Conservation (phyloP, 2,329 filamentous ascomycete species). For the Fusarium sp. region DNA sequence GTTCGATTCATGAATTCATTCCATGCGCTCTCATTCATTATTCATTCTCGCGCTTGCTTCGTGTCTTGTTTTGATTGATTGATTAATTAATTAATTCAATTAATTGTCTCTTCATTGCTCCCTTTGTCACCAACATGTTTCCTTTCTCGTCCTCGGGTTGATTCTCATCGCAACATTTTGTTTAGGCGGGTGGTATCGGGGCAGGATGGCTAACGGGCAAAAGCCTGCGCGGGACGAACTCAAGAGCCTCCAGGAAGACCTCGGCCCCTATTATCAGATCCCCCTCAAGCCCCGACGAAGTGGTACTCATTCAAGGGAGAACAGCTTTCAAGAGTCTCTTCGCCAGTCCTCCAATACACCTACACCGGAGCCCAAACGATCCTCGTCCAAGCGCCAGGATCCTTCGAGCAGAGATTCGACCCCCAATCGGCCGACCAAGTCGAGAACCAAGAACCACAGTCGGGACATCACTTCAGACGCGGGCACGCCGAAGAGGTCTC, state of each 20-base stretch:
- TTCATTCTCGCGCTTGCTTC: background rate
- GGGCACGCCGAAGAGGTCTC: slow-evolving; percentile 46
- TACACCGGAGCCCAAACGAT: slow-evolving; percentile 46
- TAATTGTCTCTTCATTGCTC: no score
- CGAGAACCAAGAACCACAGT: slow-evolving; percentile 40
- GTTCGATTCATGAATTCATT: slow-evolving; percentile 16
- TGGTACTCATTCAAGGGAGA: slow-evolving; percentile 43
- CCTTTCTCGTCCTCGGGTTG: slow-evolving; percentile 47
- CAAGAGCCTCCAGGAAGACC: slow-evolving; percentile 53
- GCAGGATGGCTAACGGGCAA: slow-evolving; percentile 54
- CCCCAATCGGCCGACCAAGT: slow-evolving; percentile 42
- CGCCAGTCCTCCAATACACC: slow-evolving; percentile 44
- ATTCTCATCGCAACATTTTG: slow-evolving; percentile 50
- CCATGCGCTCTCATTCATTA: background rate
- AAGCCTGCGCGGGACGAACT: slow-evolving; percentile 52
- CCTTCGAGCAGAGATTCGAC: slow-evolving; percentile 48
- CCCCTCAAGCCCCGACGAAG: slow-evolving; percentile 45
- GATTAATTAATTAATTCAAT: slow-evolving; percentile 5
- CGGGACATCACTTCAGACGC: slow-evolving; percentile 37
- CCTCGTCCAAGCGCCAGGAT: slow-evolving; percentile 44
- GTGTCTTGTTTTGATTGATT: background rate
- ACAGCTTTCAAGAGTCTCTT: slow-evolving; percentile 44
- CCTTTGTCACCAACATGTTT: slow-evolving; percentile 32
- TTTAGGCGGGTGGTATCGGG: slow-evolving; percentile 50
- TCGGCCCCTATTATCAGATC: slow-evolving; percentile 52